phyloP scores from a whole-genome alignment of 768 basidiomycete genomes.

The Xerocomellus dryophilus region DNA sequence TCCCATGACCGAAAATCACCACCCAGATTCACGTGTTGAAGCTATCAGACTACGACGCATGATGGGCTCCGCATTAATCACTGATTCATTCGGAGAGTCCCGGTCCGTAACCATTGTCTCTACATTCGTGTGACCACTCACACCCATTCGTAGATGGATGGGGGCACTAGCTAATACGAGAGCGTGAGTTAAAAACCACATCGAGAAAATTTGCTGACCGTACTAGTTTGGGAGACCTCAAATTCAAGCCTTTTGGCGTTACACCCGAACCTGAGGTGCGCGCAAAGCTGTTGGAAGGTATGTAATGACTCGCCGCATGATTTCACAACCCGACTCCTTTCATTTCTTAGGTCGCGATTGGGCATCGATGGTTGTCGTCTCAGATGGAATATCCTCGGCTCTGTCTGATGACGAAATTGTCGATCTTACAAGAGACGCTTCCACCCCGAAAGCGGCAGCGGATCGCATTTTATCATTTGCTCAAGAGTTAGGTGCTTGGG shows the following conservation, averaged over 20 bases:
- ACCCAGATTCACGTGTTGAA: constrained; percentile 89
- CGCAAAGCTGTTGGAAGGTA: constrained; percentile 72
- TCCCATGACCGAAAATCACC: constrained; percentile 92
- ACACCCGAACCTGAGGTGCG: constrained; percentile 91
- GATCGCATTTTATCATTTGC: constrained; percentile 79
- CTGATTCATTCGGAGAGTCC: constrained; percentile 92
- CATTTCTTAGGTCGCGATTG: constrained; percentile 65
- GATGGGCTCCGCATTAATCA: constrained; percentile 86
- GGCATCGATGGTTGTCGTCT: constrained; percentile 85
- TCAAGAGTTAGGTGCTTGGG: constrained; percentile 78
- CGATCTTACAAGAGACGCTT: constrained; percentile 74
- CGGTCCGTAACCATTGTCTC: constrained; percentile 44
- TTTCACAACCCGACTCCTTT: background rate
- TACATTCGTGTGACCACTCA: background rate
- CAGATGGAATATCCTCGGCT: constrained; percentile 89
- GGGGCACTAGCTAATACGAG: constrained; percentile 90
- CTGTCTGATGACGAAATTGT: constrained; percentile 93
- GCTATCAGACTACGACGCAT: constrained; percentile 79
- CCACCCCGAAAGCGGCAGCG: constrained; percentile 77
- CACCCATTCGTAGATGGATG: constrained; percentile 70
- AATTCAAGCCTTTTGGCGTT: constrained; percentile 86
- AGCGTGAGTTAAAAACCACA: constrained; percentile 49
- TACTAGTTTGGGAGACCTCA: constrained; percentile 78
- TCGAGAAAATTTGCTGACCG: constrained; percentile 2
- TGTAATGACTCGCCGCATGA: constrained; percentile 5